Evolutionary conservation across 2,329 filamentous ascomycete genomes (phyloP).

Genomic region (Fusarium cyanostomum): DNA sequence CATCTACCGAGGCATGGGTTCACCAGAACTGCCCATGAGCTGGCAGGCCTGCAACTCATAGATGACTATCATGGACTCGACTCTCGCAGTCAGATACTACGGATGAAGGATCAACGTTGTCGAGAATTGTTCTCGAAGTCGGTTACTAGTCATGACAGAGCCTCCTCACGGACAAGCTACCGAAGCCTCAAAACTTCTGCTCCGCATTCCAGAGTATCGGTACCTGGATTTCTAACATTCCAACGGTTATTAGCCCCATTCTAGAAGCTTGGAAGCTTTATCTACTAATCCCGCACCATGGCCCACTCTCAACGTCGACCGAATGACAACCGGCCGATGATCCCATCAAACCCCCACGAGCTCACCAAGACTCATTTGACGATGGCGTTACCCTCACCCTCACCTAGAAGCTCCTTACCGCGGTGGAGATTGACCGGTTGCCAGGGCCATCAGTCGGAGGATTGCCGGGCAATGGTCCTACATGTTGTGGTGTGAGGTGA

Average conservation of each 20-base stretch:
- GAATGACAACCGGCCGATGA: background rate
- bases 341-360: slow-evolving; percentile 10
- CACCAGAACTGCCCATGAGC: background rate
- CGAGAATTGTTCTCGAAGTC: background rate
- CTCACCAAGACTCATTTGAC: slow-evolving; percentile 5
- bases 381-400: slow-evolving; percentile 5
- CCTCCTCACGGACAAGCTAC: slow-evolving; percentile 10
- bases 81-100: background rate
- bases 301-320: background rate
- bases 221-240: slow-evolving; percentile 19
- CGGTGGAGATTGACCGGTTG: slow-evolving; percentile 1
- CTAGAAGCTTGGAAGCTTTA: slow-evolving; percentile 1
- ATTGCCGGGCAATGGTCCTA: slow-evolving; percentile 3
- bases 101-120: background rate
- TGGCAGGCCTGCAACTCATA: background rate
- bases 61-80: background rate
- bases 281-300: background rate
- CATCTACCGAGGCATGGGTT: slow-evolving; percentile 9
- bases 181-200: slow-evolving; percentile 13
- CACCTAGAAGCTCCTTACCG: background rate
- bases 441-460: background rate
- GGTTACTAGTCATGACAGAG: background rate
- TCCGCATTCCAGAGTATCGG: slow-evolving; percentile 23
- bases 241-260: slow-evolving; percentile 12
- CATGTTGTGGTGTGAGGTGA: slow-evolving; percentile 18